Percentiles rank a stretch among this genome's conserved stretches.
Evolutionary conservation across 768 basidiomycete genomes (phyloP).

Genomic region (Trametes coccinea): DNA sequence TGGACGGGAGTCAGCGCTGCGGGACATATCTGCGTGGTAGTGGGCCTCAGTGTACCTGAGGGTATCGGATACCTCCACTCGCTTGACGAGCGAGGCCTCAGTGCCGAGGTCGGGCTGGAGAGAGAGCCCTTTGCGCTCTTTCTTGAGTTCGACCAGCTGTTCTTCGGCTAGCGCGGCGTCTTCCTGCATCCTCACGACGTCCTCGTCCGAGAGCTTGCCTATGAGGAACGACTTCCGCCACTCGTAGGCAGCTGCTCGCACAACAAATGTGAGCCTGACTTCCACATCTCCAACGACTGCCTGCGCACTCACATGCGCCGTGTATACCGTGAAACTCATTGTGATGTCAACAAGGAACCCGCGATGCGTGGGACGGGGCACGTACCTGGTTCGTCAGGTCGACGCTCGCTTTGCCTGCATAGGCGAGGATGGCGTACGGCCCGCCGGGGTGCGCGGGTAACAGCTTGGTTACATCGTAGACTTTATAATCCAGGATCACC

Average conservation of each 20-base stretch:
- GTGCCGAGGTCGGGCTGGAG: conserved; percentile 26
- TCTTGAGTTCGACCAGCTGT: conserved; percentile 21
- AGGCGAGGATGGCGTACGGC: conserved; percentile 11
- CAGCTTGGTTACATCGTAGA: conserved; percentile 20
- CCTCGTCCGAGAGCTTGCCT: conserved; percentile 19
- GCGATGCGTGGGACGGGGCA: not conserved
- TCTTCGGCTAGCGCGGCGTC: conserved; percentile 22
- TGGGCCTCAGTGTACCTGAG: conserved; percentile 13
- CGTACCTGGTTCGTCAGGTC: conserved; percentile 23
- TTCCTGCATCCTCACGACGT: conserved; percentile 22
- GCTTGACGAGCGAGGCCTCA: conserved; percentile 18
- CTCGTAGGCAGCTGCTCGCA: conserved; percentile 22
- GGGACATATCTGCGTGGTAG: not conserved
- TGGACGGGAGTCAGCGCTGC: not conserved
- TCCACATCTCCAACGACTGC: no score
- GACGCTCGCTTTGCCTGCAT: conserved; percentile 27
- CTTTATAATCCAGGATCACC: conserved; percentile 22
- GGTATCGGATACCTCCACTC: conserved; percentile 16
- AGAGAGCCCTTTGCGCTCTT: conserved; percentile 17
- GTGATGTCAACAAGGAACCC: not conserved
- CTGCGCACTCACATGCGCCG: no score
- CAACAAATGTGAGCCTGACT: not conserved
- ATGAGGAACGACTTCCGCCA: conserved; percentile 25
- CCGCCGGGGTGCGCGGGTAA: conserved; percentile 20
- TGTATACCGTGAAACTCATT: no score